A percentile compares a stretch with the other conserved stretches of the same genome.
Conservation (phyloP, 2,329 filamentous ascomycete genomes). For the Paraphaeosphaeria minitans region DNA sequence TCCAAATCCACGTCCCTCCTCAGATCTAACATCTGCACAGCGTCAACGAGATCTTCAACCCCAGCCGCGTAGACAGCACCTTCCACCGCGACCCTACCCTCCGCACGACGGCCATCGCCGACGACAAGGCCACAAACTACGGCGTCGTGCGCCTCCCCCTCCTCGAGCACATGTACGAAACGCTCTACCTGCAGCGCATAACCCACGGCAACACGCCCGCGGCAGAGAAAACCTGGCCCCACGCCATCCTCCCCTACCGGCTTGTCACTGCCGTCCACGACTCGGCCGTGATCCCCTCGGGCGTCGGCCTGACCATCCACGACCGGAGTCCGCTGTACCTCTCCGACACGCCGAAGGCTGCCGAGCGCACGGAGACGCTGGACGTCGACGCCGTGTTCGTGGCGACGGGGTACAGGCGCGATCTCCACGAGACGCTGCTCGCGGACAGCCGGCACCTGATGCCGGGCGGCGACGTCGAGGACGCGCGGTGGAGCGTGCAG, state of each 20-base stretch:
- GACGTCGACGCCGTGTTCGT: slow-evolving; percentile 83
- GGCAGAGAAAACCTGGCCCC: slow-evolving; percentile 77
- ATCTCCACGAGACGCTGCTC: slow-evolving; percentile 79
- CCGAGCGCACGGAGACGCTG: slow-evolving; percentile 61
- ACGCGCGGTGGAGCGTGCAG: slow-evolving; percentile 66
- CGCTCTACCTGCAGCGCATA: slow-evolving; percentile 84
- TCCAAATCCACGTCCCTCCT: background rate
- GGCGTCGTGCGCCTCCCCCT: slow-evolving; percentile 90
- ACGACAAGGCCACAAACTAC: slow-evolving; percentile 88
- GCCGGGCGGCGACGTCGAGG: slow-evolving; percentile 54
- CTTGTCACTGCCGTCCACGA: slow-evolving; percentile 68
- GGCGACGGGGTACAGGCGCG: slow-evolving; percentile 83
- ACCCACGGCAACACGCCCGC: slow-evolving; percentile 58
- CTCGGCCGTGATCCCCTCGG: slow-evolving; percentile 37
- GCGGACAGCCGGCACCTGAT: slow-evolving; percentile 67
- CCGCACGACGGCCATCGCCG: slow-evolving; percentile 65
- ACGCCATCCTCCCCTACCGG: slow-evolving; percentile 75
- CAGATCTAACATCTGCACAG: slow-evolving; percentile 52
- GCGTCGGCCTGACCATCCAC: slow-evolving; percentile 56
- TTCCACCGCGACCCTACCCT: slow-evolving; percentile 69
- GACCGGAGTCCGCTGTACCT: slow-evolving; percentile 50
- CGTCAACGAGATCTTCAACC: slow-evolving; percentile 97
- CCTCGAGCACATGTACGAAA: slow-evolving; percentile 86
- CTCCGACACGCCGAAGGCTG: slow-evolving; percentile 43
- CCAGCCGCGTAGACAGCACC: slow-evolving; percentile 77